Evolutionary conservation across 495 filamentous ascomycete genomes (phyloP).

Genomic region (Cenococcum geophilum): DNA sequence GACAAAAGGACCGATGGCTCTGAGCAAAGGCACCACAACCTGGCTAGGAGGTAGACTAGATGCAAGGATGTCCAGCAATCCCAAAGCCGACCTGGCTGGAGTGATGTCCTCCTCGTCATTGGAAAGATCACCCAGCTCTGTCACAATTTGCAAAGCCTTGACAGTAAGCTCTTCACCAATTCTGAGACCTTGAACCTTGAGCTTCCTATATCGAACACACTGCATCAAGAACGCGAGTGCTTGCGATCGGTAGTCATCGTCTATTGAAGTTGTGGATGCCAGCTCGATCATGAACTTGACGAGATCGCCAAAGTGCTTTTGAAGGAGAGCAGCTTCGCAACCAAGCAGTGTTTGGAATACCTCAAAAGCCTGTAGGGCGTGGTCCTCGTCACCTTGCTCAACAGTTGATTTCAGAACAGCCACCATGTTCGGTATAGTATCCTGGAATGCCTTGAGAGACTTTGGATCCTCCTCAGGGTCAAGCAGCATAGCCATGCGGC

Average conservation of each 20-base stretch:
- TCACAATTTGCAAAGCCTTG: constrained; percentile 78
- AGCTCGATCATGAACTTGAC: constrained; percentile 92
- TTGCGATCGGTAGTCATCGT: constrained; percentile 81
- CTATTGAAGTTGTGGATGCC: constrained; percentile 62
- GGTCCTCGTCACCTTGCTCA: constrained; percentile 72
- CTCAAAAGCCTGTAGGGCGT: constrained; percentile 82
- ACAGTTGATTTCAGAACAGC: constrained; percentile 78
- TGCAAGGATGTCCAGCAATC: constrained; percentile 81
- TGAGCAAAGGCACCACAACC: constrained; percentile 87
- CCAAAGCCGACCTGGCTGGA: constrained; percentile 79
- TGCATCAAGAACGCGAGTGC: constrained; percentile 92
- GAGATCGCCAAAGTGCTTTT: constrained; percentile 80
- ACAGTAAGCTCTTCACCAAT: constrained; percentile 80
- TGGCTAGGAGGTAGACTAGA: constrained; percentile 84
- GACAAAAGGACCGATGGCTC: constrained; percentile 75
- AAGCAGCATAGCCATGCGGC: constrained; percentile 78
- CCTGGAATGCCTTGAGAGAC: constrained; percentile 65
- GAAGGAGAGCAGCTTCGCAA: constrained; percentile 78
- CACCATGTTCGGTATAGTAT: constrained; percentile 81
- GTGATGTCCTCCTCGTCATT: constrained; percentile 79
- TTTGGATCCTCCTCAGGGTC: constrained; percentile 76
- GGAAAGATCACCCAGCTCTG: constrained; percentile 69
- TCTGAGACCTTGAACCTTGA: constrained; percentile 85
- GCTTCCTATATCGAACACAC: constrained; percentile 80
- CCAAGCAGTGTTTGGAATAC: constrained; percentile 94